A percentile compares a stretch with the other conserved stretches of the same genome.
phyloP scores from a whole-genome alignment of 129 eudicot genomes.

The Artemisia argyi region DNA sequence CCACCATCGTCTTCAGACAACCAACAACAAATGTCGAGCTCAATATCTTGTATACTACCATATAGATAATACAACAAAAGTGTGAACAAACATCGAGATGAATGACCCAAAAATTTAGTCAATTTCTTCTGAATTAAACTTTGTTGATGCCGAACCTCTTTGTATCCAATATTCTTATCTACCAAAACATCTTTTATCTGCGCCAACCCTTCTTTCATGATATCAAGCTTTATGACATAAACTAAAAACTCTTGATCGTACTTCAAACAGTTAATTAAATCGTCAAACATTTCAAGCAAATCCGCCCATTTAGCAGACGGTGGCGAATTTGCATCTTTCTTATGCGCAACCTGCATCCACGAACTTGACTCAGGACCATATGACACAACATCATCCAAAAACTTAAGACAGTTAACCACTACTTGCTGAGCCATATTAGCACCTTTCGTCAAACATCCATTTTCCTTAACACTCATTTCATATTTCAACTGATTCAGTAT shows the following conservation, averaged over 20 bases:
- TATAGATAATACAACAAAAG: slow-evolving; percentile 71
- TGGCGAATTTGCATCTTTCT: slow-evolving; percentile 37
- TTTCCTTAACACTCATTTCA: slow-evolving; percentile 42
- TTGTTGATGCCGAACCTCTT: slow-evolving; percentile 61
- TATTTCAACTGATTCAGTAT: slow-evolving; percentile 48
- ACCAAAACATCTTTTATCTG: slow-evolving; percentile 82
- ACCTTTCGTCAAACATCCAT: slow-evolving; percentile 36
- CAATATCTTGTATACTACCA: slow-evolving; percentile 55
- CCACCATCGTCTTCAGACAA: slow-evolving; percentile 35
- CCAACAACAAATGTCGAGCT: slow-evolving; percentile 74
- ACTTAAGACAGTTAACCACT: slow-evolving; percentile 59
- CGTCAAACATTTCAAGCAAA: slow-evolving; percentile 74
- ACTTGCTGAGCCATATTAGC: slow-evolving; percentile 57
- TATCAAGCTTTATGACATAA: slow-evolving; percentile 67
- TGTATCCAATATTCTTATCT: slow-evolving; percentile 78
- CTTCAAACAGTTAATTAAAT: slow-evolving; percentile 58
- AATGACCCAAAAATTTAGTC: slow-evolving; percentile 69
- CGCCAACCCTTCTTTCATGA: slow-evolving; percentile 85
- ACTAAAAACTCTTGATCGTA: slow-evolving; percentile 43
- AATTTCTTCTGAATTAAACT: slow-evolving; percentile 71
- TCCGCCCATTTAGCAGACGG: slow-evolving; percentile 71
- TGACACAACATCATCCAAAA: slow-evolving; percentile 46
- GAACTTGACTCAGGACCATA: slow-evolving; percentile 69
- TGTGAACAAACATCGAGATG: slow-evolving; percentile 78
- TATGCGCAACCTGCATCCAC: slow-evolving; percentile 75